Evolutionary conservation across 768 basidiomycete species (phyloP).

Genomic region (Mycena leptocephala): DNA sequence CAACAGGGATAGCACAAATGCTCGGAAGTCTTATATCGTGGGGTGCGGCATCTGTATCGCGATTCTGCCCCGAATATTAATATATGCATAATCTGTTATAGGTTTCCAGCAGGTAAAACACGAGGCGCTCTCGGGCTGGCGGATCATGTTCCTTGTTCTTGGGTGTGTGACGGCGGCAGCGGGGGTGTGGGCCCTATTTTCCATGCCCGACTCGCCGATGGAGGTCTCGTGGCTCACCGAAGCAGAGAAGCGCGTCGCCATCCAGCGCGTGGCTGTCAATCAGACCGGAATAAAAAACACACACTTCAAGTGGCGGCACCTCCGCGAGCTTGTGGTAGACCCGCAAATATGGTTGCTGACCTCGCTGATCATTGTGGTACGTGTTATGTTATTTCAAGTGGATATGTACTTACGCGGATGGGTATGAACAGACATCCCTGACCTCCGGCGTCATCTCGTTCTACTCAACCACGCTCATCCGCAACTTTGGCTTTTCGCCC

Average conservation of each 20-base stretch:
- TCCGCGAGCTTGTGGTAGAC: conserved; percentile 26
- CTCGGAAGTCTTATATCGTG: conserved; percentile 30
- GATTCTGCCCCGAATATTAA: background rate
- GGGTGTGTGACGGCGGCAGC: conserved; percentile 22
- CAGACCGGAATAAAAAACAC: conserved; percentile 43
- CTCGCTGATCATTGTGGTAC: conserved; percentile 16
- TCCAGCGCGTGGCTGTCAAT: conserved; percentile 35
- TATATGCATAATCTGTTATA: background rate
- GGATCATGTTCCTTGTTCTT: conserved; percentile 34
- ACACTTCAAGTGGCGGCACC: conserved; percentile 36
- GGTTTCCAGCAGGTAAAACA: conserved; percentile 32
- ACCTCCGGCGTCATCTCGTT: conserved; percentile 28
- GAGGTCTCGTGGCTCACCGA: conserved; percentile 34
- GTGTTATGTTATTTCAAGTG: background rate
- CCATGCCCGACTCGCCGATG: conserved; percentile 36
- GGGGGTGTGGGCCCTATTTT: conserved; percentile 23
- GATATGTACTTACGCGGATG: background rate
- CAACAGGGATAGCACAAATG: conserved; percentile 34
- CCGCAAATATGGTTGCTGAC: conserved; percentile 32
- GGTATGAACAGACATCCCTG: conserved; percentile 15
- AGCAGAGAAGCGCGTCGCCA: conserved; percentile 29
- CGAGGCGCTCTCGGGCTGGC: conserved; percentile 33
- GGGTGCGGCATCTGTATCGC: background rate
- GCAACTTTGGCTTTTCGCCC: conserved; percentile 33
- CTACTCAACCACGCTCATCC: conserved; percentile 34